These are phyloP conservation scores for Mucor saturninus DNA, from an alignment of 371 early-diverging fungal species.

Conservation along the genomic window DNA sequence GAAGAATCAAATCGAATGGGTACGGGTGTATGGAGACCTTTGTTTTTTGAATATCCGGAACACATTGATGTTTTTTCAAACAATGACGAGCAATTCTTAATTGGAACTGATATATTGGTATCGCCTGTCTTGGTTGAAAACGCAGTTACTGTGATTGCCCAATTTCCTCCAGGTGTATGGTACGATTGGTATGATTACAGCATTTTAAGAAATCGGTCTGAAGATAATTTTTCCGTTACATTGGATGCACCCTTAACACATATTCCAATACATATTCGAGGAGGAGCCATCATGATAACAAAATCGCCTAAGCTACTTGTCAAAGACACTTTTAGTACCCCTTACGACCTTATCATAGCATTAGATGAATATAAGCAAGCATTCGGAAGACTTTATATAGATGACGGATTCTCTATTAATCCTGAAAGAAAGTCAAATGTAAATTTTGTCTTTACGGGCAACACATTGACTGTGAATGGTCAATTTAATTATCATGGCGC, in stretches of 20 bases:
- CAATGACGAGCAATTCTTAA: constrained; percentile 36
- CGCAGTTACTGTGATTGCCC: constrained; percentile 44
- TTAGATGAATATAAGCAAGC: constrained; percentile 47
- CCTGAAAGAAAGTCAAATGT: constrained; percentile 5
- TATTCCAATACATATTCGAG: constrained; percentile 52
- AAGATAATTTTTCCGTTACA: constrained; percentile 1
- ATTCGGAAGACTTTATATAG: constrained; percentile 54
- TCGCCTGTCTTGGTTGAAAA: constrained; percentile 55
- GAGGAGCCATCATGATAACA: constrained; percentile 48
- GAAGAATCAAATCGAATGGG: constrained; percentile 54
- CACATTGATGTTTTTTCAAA: constrained; percentile 11
- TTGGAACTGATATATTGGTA: constrained; percentile 55
- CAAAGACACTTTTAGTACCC: constrained; percentile 39
- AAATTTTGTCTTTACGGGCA: constrained; percentile 9
- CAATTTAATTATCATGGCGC: constrained; percentile 11
- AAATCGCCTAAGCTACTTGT: constrained; percentile 51
- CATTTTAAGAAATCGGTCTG: constrained; percentile 9
- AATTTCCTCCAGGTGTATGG: constrained; percentile 62
- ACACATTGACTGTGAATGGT: constrained; percentile 6
- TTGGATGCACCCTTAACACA: constrained; percentile 46
- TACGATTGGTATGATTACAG: constrained; percentile 48
- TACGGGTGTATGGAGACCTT: constrained; percentile 45
- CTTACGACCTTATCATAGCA: constrained; percentile 54
- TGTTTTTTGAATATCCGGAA: constrained; percentile 39
- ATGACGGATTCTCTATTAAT: constrained; percentile 50